Evolutionary conservation across 306 rosid species (phyloP).

Genomic region (Canavalia ensiformis): DNA sequence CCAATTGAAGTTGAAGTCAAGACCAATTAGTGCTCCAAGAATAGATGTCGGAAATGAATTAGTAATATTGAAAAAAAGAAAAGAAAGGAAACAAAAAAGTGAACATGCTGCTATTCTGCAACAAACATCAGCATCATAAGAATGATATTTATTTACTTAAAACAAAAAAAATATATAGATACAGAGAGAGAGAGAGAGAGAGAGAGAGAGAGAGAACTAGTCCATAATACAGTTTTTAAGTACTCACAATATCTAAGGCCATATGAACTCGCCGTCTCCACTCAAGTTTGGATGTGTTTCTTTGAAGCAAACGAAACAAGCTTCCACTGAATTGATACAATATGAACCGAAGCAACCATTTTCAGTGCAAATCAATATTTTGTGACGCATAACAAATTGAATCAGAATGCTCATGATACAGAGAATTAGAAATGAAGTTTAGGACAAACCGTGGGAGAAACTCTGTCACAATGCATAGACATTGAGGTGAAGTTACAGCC

Average conservation of each 20-base stretch:
- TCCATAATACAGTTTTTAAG: conserved; percentile 27
- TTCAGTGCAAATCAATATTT: conserved; percentile 47
- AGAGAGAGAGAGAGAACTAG: conserved; percentile 1
- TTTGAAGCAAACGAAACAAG: conserved; percentile 87
- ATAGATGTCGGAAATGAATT: conserved; percentile 30
- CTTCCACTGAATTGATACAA: conserved; percentile 81
- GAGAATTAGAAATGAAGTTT: conserved; percentile 35
- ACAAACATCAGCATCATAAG: neutral
- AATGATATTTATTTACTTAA: neutral
- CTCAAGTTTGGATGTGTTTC: conserved; percentile 81
- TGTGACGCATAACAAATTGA: conserved; percentile 10
- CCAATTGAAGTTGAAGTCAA: conserved; percentile 19
- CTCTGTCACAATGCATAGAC: conserved; percentile 93
- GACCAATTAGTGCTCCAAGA: conserved; percentile 32
- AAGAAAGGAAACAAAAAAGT: conserved; percentile 1
- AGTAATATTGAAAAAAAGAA: neutral
- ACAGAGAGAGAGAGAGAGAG: neutral
- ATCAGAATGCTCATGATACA: conserved; percentile 16
- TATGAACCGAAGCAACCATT: conserved; percentile 35
- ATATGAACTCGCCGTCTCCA: conserved; percentile 92
- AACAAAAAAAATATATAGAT: neutral
- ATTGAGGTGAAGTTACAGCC: conserved; percentile 95
- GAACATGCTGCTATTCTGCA: conserved; percentile 15
- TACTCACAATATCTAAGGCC: conserved; percentile 96
- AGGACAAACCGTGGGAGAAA: conserved; percentile 92